phyloP scores from a whole-genome alignment of 2,329 filamentous ascomycete genomes.

The Colletotrichum sp. region DNA sequence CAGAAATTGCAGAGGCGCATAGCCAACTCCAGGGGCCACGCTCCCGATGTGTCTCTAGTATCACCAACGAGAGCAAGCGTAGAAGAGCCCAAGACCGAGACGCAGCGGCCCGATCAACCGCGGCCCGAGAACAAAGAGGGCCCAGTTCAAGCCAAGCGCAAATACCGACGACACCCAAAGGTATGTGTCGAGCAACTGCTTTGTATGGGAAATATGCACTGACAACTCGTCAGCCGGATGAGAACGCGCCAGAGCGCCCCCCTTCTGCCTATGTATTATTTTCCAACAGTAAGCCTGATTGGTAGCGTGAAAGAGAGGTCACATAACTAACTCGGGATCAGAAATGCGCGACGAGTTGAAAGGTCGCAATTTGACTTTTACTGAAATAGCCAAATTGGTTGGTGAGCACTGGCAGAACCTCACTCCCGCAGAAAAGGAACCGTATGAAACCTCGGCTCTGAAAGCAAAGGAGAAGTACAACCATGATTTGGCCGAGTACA shows the following conservation, averaged over 20 bases:
- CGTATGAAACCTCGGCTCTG: constrained; percentile 74
- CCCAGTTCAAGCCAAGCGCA: constrained; percentile 64
- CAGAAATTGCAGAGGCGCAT: constrained; percentile 86
- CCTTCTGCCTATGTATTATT: constrained; percentile 87
- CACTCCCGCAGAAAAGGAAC: constrained; percentile 69
- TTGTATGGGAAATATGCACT: not conserved
- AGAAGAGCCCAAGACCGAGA: constrained; percentile 62
- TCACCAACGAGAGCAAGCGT: constrained; percentile 53
- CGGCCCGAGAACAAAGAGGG: constrained; percentile 43
- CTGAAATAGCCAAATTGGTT: constrained; percentile 82
- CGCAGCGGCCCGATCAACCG: constrained; percentile 52
- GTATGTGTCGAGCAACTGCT: constrained; percentile 41
- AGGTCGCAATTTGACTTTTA: constrained; percentile 78
- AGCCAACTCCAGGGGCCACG: constrained; percentile 71
- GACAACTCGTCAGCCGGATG: constrained; percentile 62
- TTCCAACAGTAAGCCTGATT: constrained; percentile 71
- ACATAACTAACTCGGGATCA: constrained; percentile 33
- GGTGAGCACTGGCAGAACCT: constrained; percentile 83
- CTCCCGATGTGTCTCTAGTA: constrained; percentile 56
- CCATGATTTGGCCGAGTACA: constrained; percentile 74
- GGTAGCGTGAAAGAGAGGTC: not conserved
- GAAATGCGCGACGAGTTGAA: constrained; percentile 81
- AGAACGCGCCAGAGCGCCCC: constrained; percentile 79
- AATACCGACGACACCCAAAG: constrained; percentile 81
- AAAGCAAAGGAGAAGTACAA: constrained; percentile 79